phyloP scores from a whole-genome alignment of 129 eudicot species.

The Centrapalus pauciflorus region DNA sequence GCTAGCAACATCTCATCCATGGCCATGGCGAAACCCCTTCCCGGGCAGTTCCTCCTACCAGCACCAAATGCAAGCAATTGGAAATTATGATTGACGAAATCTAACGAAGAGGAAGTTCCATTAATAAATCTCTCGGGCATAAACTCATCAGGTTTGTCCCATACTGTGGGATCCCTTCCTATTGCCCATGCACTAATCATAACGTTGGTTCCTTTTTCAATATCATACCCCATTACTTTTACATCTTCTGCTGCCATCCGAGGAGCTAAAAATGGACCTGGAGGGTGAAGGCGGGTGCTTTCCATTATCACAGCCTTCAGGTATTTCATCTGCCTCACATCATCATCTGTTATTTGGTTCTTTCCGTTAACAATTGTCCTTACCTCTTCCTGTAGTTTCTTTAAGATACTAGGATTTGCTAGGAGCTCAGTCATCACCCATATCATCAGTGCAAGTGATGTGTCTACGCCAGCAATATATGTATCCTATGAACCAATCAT shows the following conservation, averaged over 20 bases:
- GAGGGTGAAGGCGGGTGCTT: conserved; percentile 19
- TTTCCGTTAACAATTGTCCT: conserved; percentile 8
- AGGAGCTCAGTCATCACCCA: conserved; percentile 27
- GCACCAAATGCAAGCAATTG: conserved; percentile 22
- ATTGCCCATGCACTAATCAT: conserved; percentile 24
- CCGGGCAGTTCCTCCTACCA: conserved; percentile 22
- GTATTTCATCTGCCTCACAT: too few relatives aligned
- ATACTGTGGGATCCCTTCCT: conserved; percentile 19
- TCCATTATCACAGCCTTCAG: too few relatives aligned
- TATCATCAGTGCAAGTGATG: conserved; percentile 6
- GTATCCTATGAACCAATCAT: conserved; percentile 10
- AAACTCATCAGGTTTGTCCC: conserved; percentile 22
- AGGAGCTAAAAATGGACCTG: conserved; percentile 8
- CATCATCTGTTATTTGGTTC: too few relatives aligned
- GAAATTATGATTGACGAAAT: conserved; percentile 18
- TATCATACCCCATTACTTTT: too few relatives aligned
- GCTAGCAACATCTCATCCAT: conserved; percentile 14
- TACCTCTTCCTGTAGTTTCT: conserved; percentile 13
- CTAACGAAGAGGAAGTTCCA: not conserved
- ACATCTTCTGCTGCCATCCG: conserved; percentile 11
- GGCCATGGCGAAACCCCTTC: conserved; percentile 8
- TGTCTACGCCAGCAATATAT: conserved; percentile 18
- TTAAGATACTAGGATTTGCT: conserved; percentile 3
- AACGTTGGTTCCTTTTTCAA: conserved; percentile 23
- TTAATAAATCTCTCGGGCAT: conserved; percentile 19